Evolutionary conservation across 208 protist genomes (phyloP), one percentile per base, ranked within the genome.

Genomic region (Trypanosoma scelopori): DNA sequence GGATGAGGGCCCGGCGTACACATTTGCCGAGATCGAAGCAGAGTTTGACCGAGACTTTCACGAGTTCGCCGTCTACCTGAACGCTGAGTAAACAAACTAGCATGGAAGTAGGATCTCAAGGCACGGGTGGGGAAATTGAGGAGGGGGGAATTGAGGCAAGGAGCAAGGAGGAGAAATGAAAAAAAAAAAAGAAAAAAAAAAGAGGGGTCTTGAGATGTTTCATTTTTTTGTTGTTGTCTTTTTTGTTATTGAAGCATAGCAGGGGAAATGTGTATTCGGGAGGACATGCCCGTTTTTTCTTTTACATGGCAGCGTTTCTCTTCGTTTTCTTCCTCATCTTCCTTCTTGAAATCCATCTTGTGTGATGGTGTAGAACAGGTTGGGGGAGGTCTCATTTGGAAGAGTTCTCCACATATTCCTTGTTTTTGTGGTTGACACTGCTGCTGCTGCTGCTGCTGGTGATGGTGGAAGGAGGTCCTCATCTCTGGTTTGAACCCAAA

Each of bases 11-110:
- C 90, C 90, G 28, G 84, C 84, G 7, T 95, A 91, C 72, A 92
- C 84, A 39, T 95, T 95, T 64, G 84, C 87, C 0, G 90, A 92
- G 78, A 92, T 95, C 67, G 87, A 95, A 78, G 74, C 90, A 16
- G 90, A 95, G 79, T 95, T 95, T 65, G 87, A 95, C 73, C 87
- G 87, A 45, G 84, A 93, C 63, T 95, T 93, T 82, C 87, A 95
- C 75, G 87, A 95, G 70, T 93, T 93, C 72, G 79, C 79, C 57
- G 84, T 95, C 9, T 92, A 93, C 74, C 80, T 95, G 64, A 95
- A 93, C 75, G 82, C 85, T 45, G 87, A 95, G 78, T 93, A 87
- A 81, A 13, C 18, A 23, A 50, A 16, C 46, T 64, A 73, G 32
- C 9, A 48, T 16, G 49, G 13, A 49, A 0, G 9, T 48, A 39